Evolutionary conservation across 257 asterid genomes (phyloP), one percentile per base, ranked within the genome.

Genomic region (Hygrophila difformis): DNA sequence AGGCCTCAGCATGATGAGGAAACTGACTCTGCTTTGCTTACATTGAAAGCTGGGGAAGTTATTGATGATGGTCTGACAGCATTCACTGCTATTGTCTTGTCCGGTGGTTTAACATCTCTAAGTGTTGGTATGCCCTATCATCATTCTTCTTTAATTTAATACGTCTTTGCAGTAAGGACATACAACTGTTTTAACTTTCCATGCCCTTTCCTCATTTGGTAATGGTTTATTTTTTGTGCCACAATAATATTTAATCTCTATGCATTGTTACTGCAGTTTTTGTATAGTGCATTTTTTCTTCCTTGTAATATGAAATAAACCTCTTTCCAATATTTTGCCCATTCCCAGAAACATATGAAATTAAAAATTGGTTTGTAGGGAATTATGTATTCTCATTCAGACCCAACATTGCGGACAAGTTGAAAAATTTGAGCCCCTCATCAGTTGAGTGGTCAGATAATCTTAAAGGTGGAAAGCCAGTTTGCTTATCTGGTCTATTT

Each of bases 391-490:
- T 82, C 68, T 79, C 96, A 51, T 89, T 89, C 66, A 77, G 88
- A 70, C 98, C 98, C 53, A 67, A 62, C 47, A 52, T 60, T 52
- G 65, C 66, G 39, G 87, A 76, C 49, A 64, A 40, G 59, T 37
- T 54, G 14, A 60, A 65, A 47, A 58, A 53, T 39, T 46, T 63
- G 41, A 61, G 71, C 61, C 46, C 53, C 31, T 69, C 75, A 57
- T 66, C 80, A 28, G 69, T 73, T 50, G 79, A 73, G 62, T 89
- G 98, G 98, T 89, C 98, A 47, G 83, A 86, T 59, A 78, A 82
- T 65, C 92, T 89, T 49, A 82, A 69, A 74, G 98, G 96, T 54
- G 94, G 84, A 56, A 89, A 82, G 73, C 92, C 96, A 49, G 77
- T 77, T 65, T 79, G 70, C 60, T 64, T 85, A 65, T 85, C 98